Percentiles rank a stretch among this genome's conserved stretches.
These are phyloP conservation scores for Ophiorrhiza pumila DNA, from an alignment of 257 asterid genomes.

Conservation along the genomic window DNA sequence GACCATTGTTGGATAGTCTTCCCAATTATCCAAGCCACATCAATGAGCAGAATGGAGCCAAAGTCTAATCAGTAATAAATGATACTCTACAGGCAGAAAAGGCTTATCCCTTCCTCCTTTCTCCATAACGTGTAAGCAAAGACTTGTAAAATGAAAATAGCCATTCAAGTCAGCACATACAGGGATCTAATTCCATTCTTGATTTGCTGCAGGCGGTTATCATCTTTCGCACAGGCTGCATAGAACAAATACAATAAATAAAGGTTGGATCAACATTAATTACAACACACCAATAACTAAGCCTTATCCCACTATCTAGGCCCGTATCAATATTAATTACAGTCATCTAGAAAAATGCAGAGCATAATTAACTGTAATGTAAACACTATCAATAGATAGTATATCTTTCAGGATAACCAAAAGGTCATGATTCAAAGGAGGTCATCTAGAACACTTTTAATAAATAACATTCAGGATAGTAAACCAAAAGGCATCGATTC, in stretches of 20 bases:
- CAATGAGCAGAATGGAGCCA: neutral
- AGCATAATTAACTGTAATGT: neutral
- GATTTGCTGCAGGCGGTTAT: slow-evolving; percentile 68
- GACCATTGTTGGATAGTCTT: too few species aligned
- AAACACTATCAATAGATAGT: neutral
- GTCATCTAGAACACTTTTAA: slow-evolving; percentile 3
- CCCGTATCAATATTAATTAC: too few species aligned
- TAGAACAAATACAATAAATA: slow-evolving; percentile 4
- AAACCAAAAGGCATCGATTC: neutral
- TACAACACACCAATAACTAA: too few species aligned
- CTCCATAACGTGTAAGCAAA: neutral
- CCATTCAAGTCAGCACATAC: slow-evolving; percentile 39
- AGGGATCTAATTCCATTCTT: slow-evolving; percentile 73
- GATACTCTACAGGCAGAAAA: neutral
- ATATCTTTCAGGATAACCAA: neutral
- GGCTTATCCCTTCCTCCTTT: neutral
- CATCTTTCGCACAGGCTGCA: slow-evolving; percentile 58
- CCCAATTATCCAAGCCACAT: neutral
- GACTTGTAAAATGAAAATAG: neutral
- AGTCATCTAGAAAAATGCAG: neutral
- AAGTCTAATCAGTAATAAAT: neutral
- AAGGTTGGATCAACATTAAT: neutral
- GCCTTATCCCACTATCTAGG: too few species aligned
- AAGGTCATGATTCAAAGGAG: neutral
- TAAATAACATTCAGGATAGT: neutral